Evolutionary conservation across 2,329 filamentous ascomycete genomes (phyloP), one percentile per base, ranked within the genome.

Genomic region (Phaeosphaeriaceae sp.): DNA sequence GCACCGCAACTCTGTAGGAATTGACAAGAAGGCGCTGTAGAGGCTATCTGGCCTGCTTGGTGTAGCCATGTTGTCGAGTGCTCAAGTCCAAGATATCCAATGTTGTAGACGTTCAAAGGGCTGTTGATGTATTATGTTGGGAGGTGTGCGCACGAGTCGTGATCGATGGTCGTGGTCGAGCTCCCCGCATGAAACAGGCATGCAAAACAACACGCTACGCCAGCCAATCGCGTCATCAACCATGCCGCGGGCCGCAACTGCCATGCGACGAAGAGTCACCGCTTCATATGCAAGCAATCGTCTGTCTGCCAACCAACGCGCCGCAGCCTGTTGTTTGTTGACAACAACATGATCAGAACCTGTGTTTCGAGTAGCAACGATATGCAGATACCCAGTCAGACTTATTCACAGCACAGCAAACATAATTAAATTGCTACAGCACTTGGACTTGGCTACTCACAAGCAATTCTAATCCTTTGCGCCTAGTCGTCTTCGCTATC

Each of bases 1-100:
- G 40, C 80, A 78, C 46, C 79, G 74, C 22, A 81, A 61, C 66
- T 81, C 79, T 20, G 74, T 68, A 4, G 79, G 78, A 15, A 81
- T 49, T 7, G 62, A 61, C 20, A 69, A 59, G 42, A 70, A 63
- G 40, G 58, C 63, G 40, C 65, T 62, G 47, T 62, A 55, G 17
- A 42, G 41, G 49, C 47, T 33, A 19, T 20, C 20, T 25, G 52
- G 33, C 2, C 50, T 45, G 52, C 41, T 21, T 22, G 27, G 11
- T 22, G 51, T 20, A 36, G 33, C 31, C 58, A 60, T 60, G 10
- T 24, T 51, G 47, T 25, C 21, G 25, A 17, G 53, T 49, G 42
- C 13, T 24, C 36, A 7, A 24, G 22, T 21, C 45, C 42, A 15
- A 22, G 44, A 1, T 24, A 1, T 24, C 19, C 13, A 36, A 48